Evolutionary conservation across 2,329 filamentous ascomycete species (phyloP), one percentile per base, ranked within the genome.

Genomic region (Pseudogymnoascus sp.): DNA sequence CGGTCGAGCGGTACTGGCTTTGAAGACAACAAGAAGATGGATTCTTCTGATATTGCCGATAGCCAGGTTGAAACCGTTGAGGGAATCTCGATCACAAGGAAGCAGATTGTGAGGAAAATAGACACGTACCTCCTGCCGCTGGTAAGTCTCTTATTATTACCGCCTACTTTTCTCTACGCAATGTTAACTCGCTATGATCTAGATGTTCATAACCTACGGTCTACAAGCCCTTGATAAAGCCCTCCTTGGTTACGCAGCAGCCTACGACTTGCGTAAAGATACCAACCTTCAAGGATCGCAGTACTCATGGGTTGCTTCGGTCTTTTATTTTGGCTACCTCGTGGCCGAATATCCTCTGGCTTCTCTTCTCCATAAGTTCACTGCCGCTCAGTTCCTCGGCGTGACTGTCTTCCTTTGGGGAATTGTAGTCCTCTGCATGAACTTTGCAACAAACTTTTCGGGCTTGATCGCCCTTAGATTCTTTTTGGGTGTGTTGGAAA

Each of bases 401-500:
- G 77, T 81, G 63, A 85, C 83, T 67, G 80, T 87, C 64, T 77
- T 86, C 41, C 77, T 83, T 65, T 87, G 84, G 84, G 84, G 84
- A 1, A 47, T 77, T 0, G 78, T 83, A 1, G 74, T 89, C 1
- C 76, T 79, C 61, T 85, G 84, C 69, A 86, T 88, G 68, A 85
- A 86, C 0, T 84, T 81, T 0, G 82, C 84, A 0, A 75, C 78
- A 33, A 82, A 82, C 69, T 89, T 84, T 67, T 74, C 77, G 0
- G 82, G 85, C 1, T 82, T 84, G 0, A 79, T 88, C 21, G 84
- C 83, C 0, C 80, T 89, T 35, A 81, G 87, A 0, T 85, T 89
- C 70, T 83, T 89, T 66, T 77, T 89, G 0, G 87, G 87, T 29
- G 77, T 87, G 0, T 87, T 87, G 61, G 87, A 90, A 70, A 78